phyloP scores from a whole-genome alignment of 2,329 filamentous ascomycete species.

The Dactylellina cionopaga region DNA sequence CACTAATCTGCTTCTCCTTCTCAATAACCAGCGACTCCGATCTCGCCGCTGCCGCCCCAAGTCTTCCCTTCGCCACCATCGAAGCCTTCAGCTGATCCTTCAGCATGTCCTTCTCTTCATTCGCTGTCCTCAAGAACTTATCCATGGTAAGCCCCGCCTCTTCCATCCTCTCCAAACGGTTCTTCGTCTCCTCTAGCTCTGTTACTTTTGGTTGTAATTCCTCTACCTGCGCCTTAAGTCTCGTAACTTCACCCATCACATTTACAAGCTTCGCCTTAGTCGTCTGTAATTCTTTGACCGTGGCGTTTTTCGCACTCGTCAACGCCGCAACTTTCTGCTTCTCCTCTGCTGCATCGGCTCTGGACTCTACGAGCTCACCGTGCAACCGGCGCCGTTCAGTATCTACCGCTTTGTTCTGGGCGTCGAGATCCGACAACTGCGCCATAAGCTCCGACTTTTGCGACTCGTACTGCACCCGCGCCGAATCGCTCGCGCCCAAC shows the following conservation, averaged over 20 bases:
- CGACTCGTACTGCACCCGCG: slow-evolving; percentile 14
- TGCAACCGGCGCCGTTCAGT: background rate
- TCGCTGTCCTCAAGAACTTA: slow-evolving; percentile 8
- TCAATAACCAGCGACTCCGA: slow-evolving; percentile 13
- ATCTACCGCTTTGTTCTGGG: slow-evolving; percentile 5
- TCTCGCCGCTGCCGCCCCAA: background rate
- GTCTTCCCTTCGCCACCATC: background rate
- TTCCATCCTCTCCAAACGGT: slow-evolving; percentile 19
- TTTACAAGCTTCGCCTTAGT: slow-evolving; percentile 12
- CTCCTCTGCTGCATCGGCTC: background rate
- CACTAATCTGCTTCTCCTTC: slow-evolving; percentile 11
- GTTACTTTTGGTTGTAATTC: slow-evolving; percentile 3
- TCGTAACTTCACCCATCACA: slow-evolving; percentile 5
- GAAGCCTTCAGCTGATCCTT: slow-evolving; percentile 6
- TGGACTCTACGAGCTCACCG: slow-evolving; percentile 3
- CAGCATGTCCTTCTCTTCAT: slow-evolving; percentile 27
- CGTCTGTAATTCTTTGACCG: slow-evolving; percentile 4
- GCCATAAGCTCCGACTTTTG: slow-evolving; percentile 19
- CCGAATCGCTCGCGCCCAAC: background rate
- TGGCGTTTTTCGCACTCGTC: background rate
- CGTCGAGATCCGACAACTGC: background rate
- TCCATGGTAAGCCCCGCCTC: slow-evolving; percentile 8
- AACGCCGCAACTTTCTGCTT: background rate
- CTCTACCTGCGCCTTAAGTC: slow-evolving; percentile 4
- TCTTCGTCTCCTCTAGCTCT: slow-evolving; percentile 7